Evolutionary conservation across 257 asterid genomes (phyloP), one percentile per base, ranked within the genome.

Genomic region (Primulina eburnea): DNA sequence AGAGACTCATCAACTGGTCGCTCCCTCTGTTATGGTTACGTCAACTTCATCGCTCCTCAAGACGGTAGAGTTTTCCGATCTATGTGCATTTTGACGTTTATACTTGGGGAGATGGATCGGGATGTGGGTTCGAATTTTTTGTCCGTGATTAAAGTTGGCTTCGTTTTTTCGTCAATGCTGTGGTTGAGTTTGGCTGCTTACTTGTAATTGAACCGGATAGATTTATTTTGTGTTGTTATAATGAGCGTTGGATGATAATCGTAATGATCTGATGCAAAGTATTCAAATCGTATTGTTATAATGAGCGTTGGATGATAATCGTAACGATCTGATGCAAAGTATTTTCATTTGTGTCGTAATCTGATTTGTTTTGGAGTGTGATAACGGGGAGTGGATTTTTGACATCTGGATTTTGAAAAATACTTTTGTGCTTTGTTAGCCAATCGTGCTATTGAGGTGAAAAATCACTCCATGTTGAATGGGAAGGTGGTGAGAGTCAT

Each of bases 21-120:
- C 28, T 83, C 90, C 2, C 83, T 85, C 68, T 72, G 86, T 69
- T 85, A 85, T 43, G 90, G 86, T 53, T 85, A 85, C 69, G 88
- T 81, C 73, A 85, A 85, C 73, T 83, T 80, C 59, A 7, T 64
- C 55, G 67, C 84, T 29, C 86, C 78, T 43, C 76, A 82, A 33
- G 90, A 85, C 33, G 90, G 90, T 85, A 77, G 7, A 7, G 7
- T 50, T 0, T 14, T 60, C 33, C 11, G 16, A 57, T 60, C 28
- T 56, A 33, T 18, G 18, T 62, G 43, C 30, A 29, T 8, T 37
- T n/a, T 34, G 24, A 61, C 43, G 67, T 26, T 29, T 28, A 43
- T 24, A 59, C 43, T 28, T 16, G 34, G 2, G 38, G 43, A 64
- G 21, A 57, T 43, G 33, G 68, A 70, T 43, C 67, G 14, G 60